Evolutionary conservation across 768 basidiomycete species (phyloP), one percentile per base, ranked within the genome.

Genomic region (Dentipellis fragilis): DNA sequence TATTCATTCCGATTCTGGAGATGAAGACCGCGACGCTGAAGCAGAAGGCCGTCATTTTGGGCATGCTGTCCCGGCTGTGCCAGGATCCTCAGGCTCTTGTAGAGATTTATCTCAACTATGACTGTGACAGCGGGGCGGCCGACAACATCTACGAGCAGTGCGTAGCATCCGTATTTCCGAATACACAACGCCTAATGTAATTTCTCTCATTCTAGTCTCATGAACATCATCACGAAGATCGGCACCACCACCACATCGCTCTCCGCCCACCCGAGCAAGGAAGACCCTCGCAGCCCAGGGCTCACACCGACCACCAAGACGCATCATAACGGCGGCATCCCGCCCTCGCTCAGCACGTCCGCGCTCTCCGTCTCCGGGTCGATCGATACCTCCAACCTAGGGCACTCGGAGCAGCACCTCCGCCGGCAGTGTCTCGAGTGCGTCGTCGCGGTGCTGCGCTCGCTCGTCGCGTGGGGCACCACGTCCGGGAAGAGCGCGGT

Each of bases 121-220:
- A 99, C 66, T 99, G 96, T 67, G 96, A 99, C 65, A 82, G 92
- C 57, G 87, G 92, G 57, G 92, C 95, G 4, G 80, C 80, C 10
- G 95, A 96, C 65, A 98, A 99, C 71, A 94, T 98, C 56, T 99
- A 98, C 69, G 96, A 99, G 65, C 89, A 90, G 84, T 91, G 64
- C 65, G 85, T 71, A 9, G 54, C n/a, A 6, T 36, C 23, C 4
- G 37, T 49, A 38, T 19, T 36, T 47, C n/a, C 3, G 16, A 52
- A 54, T 45, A n/a, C 51, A 11, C 10, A 40, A 9, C 53, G 14
- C 49, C 42, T 45, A 11, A 17, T n/a, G 36, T 50, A 40, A 58
- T 45, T n/a, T 42, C 45, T 59, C 54, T 62, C 47, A 34, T 58
- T 48, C 10, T 47, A 91, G 88, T 65, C 74, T 97, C 49, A 91